A percentile compares a stretch with the other conserved stretches of the same genome.
Evolutionary conservation across 2,329 filamentous ascomycete species (phyloP).

Genomic region (Colletotrichum godetiae): DNA sequence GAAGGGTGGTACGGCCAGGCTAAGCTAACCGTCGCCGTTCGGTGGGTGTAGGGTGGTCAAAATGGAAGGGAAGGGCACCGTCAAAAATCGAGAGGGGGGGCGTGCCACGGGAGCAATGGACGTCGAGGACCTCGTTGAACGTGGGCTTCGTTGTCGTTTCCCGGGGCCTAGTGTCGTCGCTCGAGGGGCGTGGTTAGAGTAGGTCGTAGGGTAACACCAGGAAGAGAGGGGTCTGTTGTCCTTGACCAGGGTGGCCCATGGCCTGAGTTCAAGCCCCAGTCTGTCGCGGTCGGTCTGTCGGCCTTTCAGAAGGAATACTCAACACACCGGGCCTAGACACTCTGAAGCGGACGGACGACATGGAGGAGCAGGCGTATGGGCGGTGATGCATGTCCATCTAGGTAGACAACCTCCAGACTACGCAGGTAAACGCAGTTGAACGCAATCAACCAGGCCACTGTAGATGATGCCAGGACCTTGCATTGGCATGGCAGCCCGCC

Average conservation of each 20-base stretch:
- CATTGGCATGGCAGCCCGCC: background rate
- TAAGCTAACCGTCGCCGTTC: slow-evolving; percentile 35
- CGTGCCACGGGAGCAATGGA: slow-evolving; percentile 10
- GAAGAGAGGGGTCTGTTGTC: slow-evolving; percentile 31
- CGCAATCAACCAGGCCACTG: background rate
- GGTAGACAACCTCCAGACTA: slow-evolving; percentile 6
- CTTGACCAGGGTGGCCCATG: slow-evolving; percentile 25
- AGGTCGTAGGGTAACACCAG: slow-evolving; percentile 44
- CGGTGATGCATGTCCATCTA: background rate
- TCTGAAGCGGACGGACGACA: slow-evolving; percentile 12
- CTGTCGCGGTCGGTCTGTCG: slow-evolving; percentile 34
- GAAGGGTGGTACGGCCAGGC: slow-evolving; percentile 27
- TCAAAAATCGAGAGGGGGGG: slow-evolving; percentile 21
- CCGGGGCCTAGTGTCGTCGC: background rate
- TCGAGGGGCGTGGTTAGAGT: slow-evolving; percentile 43
- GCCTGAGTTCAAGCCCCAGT: slow-evolving; percentile 33
- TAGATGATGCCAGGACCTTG: background rate
- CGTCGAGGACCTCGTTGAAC: slow-evolving; percentile 13
- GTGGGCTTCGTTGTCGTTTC: slow-evolving; percentile 25
- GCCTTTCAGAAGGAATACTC: slow-evolving; percentile 23
- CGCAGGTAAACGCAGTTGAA: background rate
- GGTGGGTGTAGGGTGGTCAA: slow-evolving; percentile 25
- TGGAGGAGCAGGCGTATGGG: slow-evolving; percentile 1
- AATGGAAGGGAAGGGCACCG: slow-evolving; percentile 2
- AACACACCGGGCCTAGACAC: slow-evolving; percentile 9